Percentiles rank a stretch among this genome's conserved stretches.
phyloP scores from a whole-genome alignment of 2,329 filamentous ascomycete species.

The Colletotrichum plurivorum region DNA sequence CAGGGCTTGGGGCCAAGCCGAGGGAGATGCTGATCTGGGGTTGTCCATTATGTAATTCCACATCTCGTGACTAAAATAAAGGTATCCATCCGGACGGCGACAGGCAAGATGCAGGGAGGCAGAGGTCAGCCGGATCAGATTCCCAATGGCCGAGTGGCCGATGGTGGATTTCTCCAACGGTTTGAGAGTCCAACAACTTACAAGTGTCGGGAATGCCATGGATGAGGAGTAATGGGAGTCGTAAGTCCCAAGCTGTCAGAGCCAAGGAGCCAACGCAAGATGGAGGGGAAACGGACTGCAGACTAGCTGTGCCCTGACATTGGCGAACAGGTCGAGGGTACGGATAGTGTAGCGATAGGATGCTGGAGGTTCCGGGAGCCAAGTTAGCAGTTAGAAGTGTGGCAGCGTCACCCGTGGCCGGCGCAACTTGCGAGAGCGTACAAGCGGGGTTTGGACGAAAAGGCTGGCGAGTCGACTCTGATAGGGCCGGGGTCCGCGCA shows the following conservation, averaged over 20 bases:
- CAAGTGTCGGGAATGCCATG: not conserved
- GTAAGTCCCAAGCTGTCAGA: not conserved
- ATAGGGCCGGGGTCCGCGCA: slow-evolving; percentile 28
- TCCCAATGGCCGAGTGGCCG: slow-evolving; percentile 12
- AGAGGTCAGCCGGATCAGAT: slow-evolving; percentile 20
- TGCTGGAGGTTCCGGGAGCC: slow-evolving; percentile 29
- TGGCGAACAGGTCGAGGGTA: slow-evolving; percentile 14
- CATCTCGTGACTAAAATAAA: slow-evolving; percentile 11
- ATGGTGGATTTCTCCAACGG: slow-evolving; percentile 23
- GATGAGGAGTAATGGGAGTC: not conserved
- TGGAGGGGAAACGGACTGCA: slow-evolving; percentile 3
- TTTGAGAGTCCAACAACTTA: slow-evolving; percentile 1
- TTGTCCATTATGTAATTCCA: slow-evolving; percentile 31
- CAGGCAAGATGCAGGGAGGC: slow-evolving; percentile 23
- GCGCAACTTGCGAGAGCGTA: slow-evolving; percentile 18
- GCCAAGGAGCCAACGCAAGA: slow-evolving; percentile 14
- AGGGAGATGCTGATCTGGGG: slow-evolving; percentile 11
- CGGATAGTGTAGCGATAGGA: not conserved
- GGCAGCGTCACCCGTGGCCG: slow-evolving; percentile 23
- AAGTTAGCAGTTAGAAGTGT: slow-evolving; percentile 31
- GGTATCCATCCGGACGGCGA: not conserved
- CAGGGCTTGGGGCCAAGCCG: slow-evolving; percentile 28
- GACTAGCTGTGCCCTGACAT: slow-evolving; percentile 13
- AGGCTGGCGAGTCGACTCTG: slow-evolving; percentile 26
- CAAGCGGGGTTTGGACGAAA: slow-evolving; percentile 39